Evolutionary conservation across 1,284 basidiomycete species (phyloP), one percentile per base, ranked within the genome.

Genomic region (Anthracocystis panici-leucophaei): DNA sequence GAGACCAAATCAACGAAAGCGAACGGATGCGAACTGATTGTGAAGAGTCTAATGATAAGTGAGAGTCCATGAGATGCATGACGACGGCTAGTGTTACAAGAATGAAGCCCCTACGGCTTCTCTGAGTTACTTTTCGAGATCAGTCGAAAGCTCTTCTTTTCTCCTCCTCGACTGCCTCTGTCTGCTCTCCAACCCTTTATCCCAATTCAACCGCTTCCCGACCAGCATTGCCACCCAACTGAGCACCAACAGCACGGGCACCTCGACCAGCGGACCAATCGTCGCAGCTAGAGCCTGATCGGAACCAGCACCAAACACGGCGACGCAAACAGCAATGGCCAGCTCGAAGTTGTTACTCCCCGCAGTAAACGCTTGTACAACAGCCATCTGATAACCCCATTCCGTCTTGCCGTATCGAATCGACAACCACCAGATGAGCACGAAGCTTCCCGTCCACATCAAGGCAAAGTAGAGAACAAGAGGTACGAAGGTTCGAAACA

Each of bases 261-360:
- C 84, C 53, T 87, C 79, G 11, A 85, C 79, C 23, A 85, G 53
- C 18, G 82, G 82, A 2, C 78, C 82, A 25, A 79, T 78, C 16
- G 77, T 80, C 20, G 74, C 67, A 2, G 77, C 74, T 33, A 80
- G 55, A 14, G 72, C 79, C 57, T 82, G 69, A 45, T 75, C 60
- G 3, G 71, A 72, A 4, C 72, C 66, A 12, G 67, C 71, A 5
- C 77, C 78, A 81, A 91, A 95, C 0, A 91, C 89, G 0, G 92
- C 90, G 38, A 94, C 91, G 3, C 90, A 89, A 2, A 95, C 91
- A 0, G 93, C 93, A 61, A 94, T 95, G 0, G 93, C 92, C 0
- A 95, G 57, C 38, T 85, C 86, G 65, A 86, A 88, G 74, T 89
- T 89, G 82, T 88, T 88, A 9, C 86, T 87, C 0, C 85, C 87